Conservation (phyloP, 1,284 basidiomycete species). For the Ustilago cynodontis region DNA sequence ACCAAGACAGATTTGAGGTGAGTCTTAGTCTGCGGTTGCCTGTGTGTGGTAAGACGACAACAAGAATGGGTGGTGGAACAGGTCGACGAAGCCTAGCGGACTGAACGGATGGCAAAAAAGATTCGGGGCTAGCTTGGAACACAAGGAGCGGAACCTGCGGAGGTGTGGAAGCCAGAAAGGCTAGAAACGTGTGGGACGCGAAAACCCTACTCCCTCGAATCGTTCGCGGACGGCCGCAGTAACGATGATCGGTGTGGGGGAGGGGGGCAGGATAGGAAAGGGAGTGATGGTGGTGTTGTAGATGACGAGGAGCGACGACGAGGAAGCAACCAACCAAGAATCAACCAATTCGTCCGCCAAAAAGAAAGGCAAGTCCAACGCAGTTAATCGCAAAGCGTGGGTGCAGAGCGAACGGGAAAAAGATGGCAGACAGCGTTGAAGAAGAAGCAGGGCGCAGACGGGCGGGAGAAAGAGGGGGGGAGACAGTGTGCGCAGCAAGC, state of each 20-base stretch:
- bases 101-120: not conserved
- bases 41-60: not conserved
- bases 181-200: not conserved
- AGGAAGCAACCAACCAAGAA: not conserved
- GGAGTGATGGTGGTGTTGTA: not conserved
- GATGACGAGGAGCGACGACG: constrained; percentile 9
- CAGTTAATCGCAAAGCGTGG: not conserved
- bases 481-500: not conserved
- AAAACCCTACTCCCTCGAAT: constrained; percentile 15
- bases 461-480: not conserved
- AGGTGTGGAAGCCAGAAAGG: not conserved
- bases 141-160: not conserved
- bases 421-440: not conserved
- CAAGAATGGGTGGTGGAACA: too few species aligned
- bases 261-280: not conserved
- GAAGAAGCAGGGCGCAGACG: not conserved
- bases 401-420: not conserved
- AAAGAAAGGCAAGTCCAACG: not conserved
- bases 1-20: not conserved
- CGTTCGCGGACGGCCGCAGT: constrained; percentile 20
- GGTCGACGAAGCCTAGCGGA: not conserved
- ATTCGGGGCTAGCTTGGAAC: not conserved
- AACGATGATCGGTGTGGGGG: constrained; percentile 10
- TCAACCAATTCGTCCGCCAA: not conserved
- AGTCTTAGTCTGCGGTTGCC: not conserved